phyloP scores from a whole-genome alignment of 441 rosid genomes.

The Populus hybrid region DNA sequence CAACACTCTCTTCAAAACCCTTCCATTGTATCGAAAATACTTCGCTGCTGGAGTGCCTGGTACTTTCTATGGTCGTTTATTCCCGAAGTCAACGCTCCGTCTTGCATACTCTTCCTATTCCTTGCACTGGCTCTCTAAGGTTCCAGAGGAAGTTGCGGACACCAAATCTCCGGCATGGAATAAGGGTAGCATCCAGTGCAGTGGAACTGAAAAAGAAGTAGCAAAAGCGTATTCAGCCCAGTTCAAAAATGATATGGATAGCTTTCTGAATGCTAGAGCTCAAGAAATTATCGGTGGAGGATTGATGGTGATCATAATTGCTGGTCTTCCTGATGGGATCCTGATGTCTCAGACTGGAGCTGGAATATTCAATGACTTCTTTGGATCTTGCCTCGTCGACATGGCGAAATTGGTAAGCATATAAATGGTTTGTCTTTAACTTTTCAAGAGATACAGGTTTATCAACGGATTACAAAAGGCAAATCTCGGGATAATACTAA shows the following conservation, averaged over 20 bases:
- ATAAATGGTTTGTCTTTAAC: background rate
- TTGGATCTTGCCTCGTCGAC: slow-evolving; percentile 35
- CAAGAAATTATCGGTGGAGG: too few species aligned
- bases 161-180: too few species aligned
- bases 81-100: slow-evolving; percentile 24
- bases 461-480: too few species aligned
- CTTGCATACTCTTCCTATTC: slow-evolving; percentile 23
- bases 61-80: slow-evolving; percentile 15
- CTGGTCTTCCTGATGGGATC: background rate
- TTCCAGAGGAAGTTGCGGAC: background rate
- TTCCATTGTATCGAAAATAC: background rate
- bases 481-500: background rate
- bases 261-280: too few species aligned
- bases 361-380: background rate
- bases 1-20: background rate
- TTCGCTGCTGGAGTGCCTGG: slow-evolving; percentile 11
- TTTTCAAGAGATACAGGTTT: background rate
- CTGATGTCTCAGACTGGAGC: background rate
- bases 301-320: background rate
- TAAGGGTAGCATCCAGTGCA: too few species aligned
- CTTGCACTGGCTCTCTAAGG: slow-evolving; percentile 32
- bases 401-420: slow-evolving; percentile 18
- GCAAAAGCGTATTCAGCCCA: too few species aligned
- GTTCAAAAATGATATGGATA: too few species aligned
- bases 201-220: too few species aligned